Conservation (phyloP, 257 asterid species). For the Ajuga chamaepitys region DNA sequence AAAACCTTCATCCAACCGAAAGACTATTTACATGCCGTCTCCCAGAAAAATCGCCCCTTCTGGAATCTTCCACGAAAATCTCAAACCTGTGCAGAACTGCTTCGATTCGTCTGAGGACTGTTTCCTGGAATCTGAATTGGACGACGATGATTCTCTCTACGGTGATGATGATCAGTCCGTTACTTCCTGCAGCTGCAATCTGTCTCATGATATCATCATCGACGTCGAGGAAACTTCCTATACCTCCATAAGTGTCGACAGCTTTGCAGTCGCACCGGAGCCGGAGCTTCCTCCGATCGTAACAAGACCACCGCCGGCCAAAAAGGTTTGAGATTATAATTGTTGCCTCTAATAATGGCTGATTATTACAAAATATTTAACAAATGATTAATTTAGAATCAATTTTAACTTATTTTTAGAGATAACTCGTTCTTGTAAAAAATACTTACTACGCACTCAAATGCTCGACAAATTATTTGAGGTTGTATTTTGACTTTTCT, state of each 20-base stretch:
- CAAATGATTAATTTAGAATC: too few relatives aligned
- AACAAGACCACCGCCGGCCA: constrained; percentile 42
- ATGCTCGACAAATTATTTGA: too few relatives aligned
- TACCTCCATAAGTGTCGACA: not conserved
- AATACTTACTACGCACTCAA: too few relatives aligned
- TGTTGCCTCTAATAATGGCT: too few relatives aligned
- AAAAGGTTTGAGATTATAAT: too few relatives aligned
- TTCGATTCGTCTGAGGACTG: constrained; percentile 27
- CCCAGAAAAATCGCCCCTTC: constrained; percentile 27
- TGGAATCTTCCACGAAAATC: not conserved
- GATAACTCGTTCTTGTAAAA: too few relatives aligned
- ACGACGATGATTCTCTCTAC: constrained; percentile 8
- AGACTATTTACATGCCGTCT: constrained; percentile 69
- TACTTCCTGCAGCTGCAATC: constrained; percentile 32
- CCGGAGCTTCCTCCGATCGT: constrained; percentile 51
- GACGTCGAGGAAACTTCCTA: constrained; percentile 33
- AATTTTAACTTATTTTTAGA: too few relatives aligned
- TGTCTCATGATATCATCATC: constrained; percentile 59
- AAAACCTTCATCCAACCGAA: constrained; percentile 53
- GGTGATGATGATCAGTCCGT: constrained; percentile 13
- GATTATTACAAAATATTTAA: too few relatives aligned
- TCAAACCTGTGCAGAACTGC: not conserved
- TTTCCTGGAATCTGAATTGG: constrained; percentile 27
- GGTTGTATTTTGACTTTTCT: too few relatives aligned
- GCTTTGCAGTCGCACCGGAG: constrained; percentile 27